These are phyloP conservation scores for Glycine latifolia DNA, from an alignment of 306 rosid genomes.

Conservation along the genomic window DNA sequence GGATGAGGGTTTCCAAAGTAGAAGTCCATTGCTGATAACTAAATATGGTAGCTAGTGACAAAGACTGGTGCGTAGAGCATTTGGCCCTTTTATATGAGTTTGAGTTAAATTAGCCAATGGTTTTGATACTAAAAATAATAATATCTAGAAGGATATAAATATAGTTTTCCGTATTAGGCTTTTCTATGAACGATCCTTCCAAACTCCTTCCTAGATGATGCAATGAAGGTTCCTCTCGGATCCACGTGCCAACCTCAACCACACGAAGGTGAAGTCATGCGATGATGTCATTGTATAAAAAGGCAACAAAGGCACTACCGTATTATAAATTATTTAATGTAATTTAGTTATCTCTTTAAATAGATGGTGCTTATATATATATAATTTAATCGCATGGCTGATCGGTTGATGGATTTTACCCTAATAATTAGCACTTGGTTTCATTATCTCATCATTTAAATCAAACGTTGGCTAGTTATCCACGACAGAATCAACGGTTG, in stretches of 20 bases:
- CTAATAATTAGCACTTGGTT: not conserved
- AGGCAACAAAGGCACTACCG: not conserved
- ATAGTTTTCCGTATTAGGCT: not conserved
- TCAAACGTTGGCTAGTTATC: not conserved
- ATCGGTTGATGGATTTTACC: not conserved
- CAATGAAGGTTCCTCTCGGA: conserved; percentile 53
- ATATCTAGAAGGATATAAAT: not conserved
- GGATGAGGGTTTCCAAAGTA: conserved; percentile 54
- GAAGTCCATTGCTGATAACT: conserved; percentile 51
- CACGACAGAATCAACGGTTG: not conserved
- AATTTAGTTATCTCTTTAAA: not conserved
- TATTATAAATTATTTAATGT: not conserved
- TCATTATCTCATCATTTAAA: not conserved
- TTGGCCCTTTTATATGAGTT: not conserved
- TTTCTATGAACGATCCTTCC: conserved; percentile 51
- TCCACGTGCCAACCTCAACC: conserved; percentile 40
- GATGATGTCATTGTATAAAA: conserved; percentile 41
- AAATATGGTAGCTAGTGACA: not conserved
- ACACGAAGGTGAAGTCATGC: conserved; percentile 34
- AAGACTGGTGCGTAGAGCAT: not conserved
- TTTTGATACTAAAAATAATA: conserved; percentile 5
- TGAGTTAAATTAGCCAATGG: not conserved
- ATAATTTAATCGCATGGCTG: not conserved
- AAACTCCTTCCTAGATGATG: conserved; percentile 51
- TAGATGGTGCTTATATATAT: not conserved